Evolutionary conservation across 805 yeast species (phyloP), one percentile per base, ranked within the genome.

Genomic region (Myxozyma neotropica): DNA sequence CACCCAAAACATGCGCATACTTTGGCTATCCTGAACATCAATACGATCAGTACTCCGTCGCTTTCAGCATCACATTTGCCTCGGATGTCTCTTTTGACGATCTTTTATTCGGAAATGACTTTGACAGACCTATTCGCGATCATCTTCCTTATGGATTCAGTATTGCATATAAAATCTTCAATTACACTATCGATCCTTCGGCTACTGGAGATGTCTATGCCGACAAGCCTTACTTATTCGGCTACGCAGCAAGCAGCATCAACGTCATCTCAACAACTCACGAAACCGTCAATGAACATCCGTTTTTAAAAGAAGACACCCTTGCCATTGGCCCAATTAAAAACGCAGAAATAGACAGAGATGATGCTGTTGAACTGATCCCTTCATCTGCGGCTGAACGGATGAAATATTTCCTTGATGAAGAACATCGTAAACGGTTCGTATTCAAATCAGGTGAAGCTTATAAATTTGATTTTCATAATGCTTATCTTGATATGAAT

Each of bases 41-140:
- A 35, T 24, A 59, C 24, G 75, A 73, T 53, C 64, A 61, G 10
- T 66, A 73, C 58, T 75, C 80, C 35, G 68, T 80, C 53, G 75
- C 75, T 67, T 67, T 79, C 58, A 50, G 68, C 55, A 77, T 82
- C 59, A 73, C 67, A 10, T 87, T 86, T 44, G 73, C 68, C 27
- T 56, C 55, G 10, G 55, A 53, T 31, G 47, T 38, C 49, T 57
- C 50, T 63, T 60, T 59, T 1, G 75, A 80, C 43, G 77, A 78
- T n/a, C 72, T 86, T 42, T 59, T 82, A n/a, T 86, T 83, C 73
- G 91, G 91, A 0, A 86, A 86, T 68, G 90, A 86, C 67, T 84
- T 84, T 69, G 81, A 79, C 8, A 69, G 75, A n/a, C 85, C 88
- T 0, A 79, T 86, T 33, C 73, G 78, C 33, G 84, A 84, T 49